phyloP scores from a whole-genome alignment of 2,329 filamentous ascomycete species.

The Stagonosporopsis cucurbitacearum region DNA sequence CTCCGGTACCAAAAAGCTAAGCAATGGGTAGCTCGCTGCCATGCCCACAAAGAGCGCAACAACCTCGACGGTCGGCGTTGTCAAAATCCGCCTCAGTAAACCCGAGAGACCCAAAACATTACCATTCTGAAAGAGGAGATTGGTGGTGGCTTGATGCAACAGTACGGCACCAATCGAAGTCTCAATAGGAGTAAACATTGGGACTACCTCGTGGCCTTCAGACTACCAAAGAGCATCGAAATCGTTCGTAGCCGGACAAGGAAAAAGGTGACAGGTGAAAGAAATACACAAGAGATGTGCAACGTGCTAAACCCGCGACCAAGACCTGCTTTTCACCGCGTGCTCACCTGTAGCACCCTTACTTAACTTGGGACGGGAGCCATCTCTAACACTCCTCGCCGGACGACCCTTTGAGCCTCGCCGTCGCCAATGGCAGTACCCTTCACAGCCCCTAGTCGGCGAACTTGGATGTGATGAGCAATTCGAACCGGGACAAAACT shows the following conservation, averaged over 20 bases:
- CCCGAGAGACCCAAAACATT: constrained; percentile 59
- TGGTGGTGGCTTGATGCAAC: constrained; percentile 58
- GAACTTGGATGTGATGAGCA: constrained; percentile 20
- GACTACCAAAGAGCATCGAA: background rate
- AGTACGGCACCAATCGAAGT: constrained; percentile 59
- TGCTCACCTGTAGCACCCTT: background rate
- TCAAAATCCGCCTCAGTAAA: constrained; percentile 52
- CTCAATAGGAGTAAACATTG: constrained; percentile 62
- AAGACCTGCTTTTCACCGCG: background rate
- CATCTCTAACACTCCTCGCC: constrained; percentile 12
- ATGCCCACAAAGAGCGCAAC: constrained; percentile 56
- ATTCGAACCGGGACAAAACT: constrained; percentile 19
- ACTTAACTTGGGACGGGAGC: background rate
- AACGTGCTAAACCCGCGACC: background rate
- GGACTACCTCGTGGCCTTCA: constrained; percentile 1
- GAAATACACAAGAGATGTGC: background rate
- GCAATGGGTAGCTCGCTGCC: constrained; percentile 52
- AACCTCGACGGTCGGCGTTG: constrained; percentile 51
- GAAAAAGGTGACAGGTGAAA: background rate
- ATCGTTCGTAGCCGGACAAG: background rate
- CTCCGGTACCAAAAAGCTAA: constrained; percentile 53
- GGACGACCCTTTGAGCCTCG: background rate
- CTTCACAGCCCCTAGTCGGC: constrained; percentile 23
- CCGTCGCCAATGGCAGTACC: constrained; percentile 21
- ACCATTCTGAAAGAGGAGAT: constrained; percentile 60